Percentiles rank a stretch among this genome's conserved stretches.
These are phyloP conservation scores for Saturnispora besseyi DNA, from an alignment of 805 yeast species.

Conservation along the genomic window DNA sequence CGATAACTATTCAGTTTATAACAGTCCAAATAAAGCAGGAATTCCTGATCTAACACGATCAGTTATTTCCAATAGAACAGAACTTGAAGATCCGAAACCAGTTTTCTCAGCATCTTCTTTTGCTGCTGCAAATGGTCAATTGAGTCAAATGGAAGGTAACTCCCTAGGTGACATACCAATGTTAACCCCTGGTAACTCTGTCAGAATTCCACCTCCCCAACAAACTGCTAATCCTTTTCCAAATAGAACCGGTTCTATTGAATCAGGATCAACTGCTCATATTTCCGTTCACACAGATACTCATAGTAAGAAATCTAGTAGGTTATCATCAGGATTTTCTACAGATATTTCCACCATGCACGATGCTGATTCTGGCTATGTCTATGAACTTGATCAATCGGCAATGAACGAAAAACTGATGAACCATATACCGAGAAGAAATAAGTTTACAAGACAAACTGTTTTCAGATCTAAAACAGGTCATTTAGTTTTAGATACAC, in stretches of 20 bases:
- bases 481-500: conserved; percentile 83
- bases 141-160: conserved; percentile 9
- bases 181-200: conserved; percentile 15
- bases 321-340: conserved; percentile 15
- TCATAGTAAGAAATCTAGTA: conserved; percentile 11
- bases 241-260: conserved; percentile 18
- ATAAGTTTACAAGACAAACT: conserved; percentile 35
- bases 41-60: conserved; percentile 29
- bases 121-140: conserved; percentile 45
- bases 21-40: conserved; percentile 19
- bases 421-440: conserved; percentile 30
- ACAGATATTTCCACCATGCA: conserved; percentile 17
- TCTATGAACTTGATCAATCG: conserved; percentile 11
- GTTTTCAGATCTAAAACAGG: conserved; percentile 72
- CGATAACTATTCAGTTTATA: conserved; percentile 23
- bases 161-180: conserved; percentile 22
- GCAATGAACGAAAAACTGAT: conserved; percentile 11
- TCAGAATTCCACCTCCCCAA: conserved; percentile 11
- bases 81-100: conserved; percentile 57
- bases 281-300: conserved; percentile 13
- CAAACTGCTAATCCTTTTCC: background rate
- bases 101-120: conserved; percentile 53
- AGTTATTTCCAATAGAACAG: conserved; percentile 27
- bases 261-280: conserved; percentile 9
- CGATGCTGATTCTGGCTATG: conserved; percentile 16